These are phyloP conservation scores for Knoxdaviesia proteae DNA, from an alignment of 2,329 filamentous ascomycete species.

Conservation along the genomic window DNA sequence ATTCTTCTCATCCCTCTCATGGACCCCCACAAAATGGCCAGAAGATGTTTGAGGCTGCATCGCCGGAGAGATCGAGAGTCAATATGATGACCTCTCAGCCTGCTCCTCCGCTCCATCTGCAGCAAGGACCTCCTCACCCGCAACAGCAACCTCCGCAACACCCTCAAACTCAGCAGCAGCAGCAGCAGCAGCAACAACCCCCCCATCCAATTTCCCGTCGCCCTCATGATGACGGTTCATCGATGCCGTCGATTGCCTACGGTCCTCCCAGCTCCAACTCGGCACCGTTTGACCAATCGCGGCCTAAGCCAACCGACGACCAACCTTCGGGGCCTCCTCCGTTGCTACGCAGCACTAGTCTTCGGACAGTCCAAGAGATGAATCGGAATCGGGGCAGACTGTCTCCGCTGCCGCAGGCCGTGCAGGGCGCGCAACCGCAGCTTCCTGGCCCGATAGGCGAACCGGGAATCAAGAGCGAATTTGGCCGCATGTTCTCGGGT, in stretches of 20 bases:
- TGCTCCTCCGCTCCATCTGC: slow-evolving; percentile 13
- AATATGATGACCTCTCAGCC: slow-evolving; percentile 9
- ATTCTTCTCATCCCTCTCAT: slow-evolving; percentile 6
- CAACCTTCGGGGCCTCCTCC: slow-evolving; percentile 30
- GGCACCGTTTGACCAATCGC: slow-evolving; percentile 14
- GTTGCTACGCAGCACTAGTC: slow-evolving; percentile 19
- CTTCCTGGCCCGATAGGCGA: slow-evolving; percentile 61
- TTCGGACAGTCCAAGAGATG: slow-evolving; percentile 62
- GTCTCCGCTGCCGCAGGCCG: slow-evolving; percentile 79
- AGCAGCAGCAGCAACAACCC: slow-evolving; percentile 10
- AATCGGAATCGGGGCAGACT: slow-evolving; percentile 57
- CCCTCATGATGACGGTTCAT: slow-evolving; percentile 26
- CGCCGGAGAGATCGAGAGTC: slow-evolving; percentile 10
- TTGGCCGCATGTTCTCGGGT: slow-evolving; percentile 89
- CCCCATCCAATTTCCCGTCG: slow-evolving; percentile 9
- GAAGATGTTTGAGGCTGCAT: slow-evolving; percentile 6
- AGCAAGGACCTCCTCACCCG: slow-evolving; percentile 3
- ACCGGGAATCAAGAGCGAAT: slow-evolving; percentile 82
- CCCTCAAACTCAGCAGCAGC: slow-evolving; percentile 7
- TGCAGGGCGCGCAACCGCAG: slow-evolving; percentile 75
- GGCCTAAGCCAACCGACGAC: slow-evolving; percentile 21
- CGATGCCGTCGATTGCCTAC: slow-evolving; percentile 29
- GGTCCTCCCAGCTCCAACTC: background rate
- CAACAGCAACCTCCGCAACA: slow-evolving; percentile 9
- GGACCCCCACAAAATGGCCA: background rate